Conservation (phyloP, 1,139 yeast species). For the Geotrichum phurueaensis region DNA sequence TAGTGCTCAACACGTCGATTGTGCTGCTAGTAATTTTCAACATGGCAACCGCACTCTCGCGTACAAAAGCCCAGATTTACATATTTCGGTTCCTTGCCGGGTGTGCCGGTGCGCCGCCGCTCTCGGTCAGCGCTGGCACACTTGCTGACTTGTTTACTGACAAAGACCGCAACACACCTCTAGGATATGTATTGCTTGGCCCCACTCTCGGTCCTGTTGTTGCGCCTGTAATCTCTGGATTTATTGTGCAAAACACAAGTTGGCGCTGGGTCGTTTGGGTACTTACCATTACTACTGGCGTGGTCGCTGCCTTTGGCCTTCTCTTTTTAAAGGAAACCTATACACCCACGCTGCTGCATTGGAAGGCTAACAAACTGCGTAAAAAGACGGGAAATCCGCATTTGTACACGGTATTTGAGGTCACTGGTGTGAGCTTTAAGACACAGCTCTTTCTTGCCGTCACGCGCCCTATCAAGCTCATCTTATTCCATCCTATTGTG, state of each 20-base stretch:
- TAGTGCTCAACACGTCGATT: constrained; percentile 47
- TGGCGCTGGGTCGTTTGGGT: constrained; percentile 65
- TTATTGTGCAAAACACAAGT: constrained; percentile 40
- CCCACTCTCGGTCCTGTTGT: constrained; percentile 61
- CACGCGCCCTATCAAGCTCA: constrained; percentile 49
- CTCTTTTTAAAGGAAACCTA: constrained; percentile 50
- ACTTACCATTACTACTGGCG: constrained; percentile 51
- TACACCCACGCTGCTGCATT: constrained; percentile 47
- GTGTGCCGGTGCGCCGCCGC: constrained; percentile 57
- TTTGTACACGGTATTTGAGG: constrained; percentile 54
- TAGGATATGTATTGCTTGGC: constrained; percentile 55
- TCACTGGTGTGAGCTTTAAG: constrained; percentile 29
- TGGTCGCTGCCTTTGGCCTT: constrained; percentile 42
- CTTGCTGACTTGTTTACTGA: constrained; percentile 58
- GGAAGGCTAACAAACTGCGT: constrained; percentile 44
- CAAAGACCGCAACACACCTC: constrained; percentile 48
- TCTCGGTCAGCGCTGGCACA: constrained; percentile 68
- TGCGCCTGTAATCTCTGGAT: constrained; percentile 56
- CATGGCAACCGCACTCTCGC: constrained; percentile 52
- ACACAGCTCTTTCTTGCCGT: constrained; percentile 32
- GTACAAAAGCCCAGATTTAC: constrained; percentile 50
- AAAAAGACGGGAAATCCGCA: constrained; percentile 51
- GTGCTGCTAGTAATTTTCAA: constrained; percentile 50
- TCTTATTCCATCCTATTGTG: constrained; percentile 57
- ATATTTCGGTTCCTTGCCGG: constrained; percentile 59